These are phyloP conservation scores for Tubosaeta sp. DNA, from an alignment of 768 basidiomycete genomes.

Conservation along the genomic window DNA sequence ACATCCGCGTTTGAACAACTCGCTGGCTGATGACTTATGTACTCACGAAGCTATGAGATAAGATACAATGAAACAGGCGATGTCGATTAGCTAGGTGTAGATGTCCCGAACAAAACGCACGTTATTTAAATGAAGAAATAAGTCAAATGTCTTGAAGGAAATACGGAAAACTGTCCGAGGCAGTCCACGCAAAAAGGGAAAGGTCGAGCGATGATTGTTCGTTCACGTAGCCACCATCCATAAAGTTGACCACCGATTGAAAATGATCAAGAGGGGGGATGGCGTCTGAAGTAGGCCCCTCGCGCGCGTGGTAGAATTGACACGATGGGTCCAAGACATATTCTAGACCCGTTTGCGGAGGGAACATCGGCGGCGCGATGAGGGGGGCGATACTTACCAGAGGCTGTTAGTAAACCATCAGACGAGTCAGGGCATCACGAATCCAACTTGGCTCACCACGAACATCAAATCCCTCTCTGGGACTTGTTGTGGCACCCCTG, in stretches of 20 bases:
- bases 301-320: slow-evolving; percentile 3
- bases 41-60: slow-evolving; percentile 8
- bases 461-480: not conserved
- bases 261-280: slow-evolving; percentile 1
- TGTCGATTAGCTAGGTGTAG: slow-evolving; percentile 16
- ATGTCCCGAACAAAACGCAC: slow-evolving; percentile 1
- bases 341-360: not conserved
- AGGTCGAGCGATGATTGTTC: slow-evolving; percentile 13
- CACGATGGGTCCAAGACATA: slow-evolving; percentile 3
- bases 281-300: not conserved
- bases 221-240: not conserved
- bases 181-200: slow-evolving; percentile 22
- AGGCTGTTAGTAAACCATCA: slow-evolving; percentile 9
- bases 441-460: slow-evolving; percentile 10
- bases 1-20: slow-evolving; percentile 49
- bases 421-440: not conserved
- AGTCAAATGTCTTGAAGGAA: slow-evolving; percentile 21
- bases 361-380: not conserved
- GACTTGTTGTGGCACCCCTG: not conserved
- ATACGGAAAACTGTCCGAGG: slow-evolving; percentile 19
- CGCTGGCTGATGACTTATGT: not conserved
- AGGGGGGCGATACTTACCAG: not conserved
- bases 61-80: slow-evolving; percentile 19
- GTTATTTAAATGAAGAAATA: slow-evolving; percentile 25
- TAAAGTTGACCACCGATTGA: slow-evolving; percentile 14